Percentiles rank a stretch among this genome's conserved stretches.
Evolutionary conservation across 2,329 filamentous ascomycete genomes (phyloP).

Genomic region (Paecilomyces niveus): DNA sequence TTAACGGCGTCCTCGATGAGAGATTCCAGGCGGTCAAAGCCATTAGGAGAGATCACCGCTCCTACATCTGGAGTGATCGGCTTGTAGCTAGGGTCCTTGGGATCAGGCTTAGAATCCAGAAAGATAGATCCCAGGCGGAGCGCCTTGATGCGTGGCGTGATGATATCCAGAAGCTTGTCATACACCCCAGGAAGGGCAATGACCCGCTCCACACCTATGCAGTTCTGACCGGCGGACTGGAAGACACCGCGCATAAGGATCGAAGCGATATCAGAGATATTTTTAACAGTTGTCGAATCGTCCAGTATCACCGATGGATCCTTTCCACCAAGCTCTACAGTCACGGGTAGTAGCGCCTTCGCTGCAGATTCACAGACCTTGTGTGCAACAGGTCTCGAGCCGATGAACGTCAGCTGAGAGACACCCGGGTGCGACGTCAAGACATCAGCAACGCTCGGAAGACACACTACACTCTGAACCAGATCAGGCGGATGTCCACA

Average conservation of each 20-base stretch:
- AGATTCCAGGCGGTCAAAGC: conserved; percentile 67
- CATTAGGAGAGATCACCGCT: conserved; percentile 75
- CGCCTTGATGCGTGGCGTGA: conserved; percentile 65
- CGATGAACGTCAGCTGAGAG: conserved; percentile 91
- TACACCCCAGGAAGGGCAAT: conserved; percentile 74
- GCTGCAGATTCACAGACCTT: conserved; percentile 82
- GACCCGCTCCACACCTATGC: conserved; percentile 92
- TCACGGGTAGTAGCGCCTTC: conserved; percentile 76
- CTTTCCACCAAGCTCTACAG: conserved; percentile 90
- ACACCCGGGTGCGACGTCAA: conserved; percentile 80
- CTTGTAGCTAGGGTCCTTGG: conserved; percentile 9
- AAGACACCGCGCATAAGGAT: conserved; percentile 89
- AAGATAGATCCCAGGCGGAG: conserved; percentile 70
- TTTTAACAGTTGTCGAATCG: conserved; percentile 52
- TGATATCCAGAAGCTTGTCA: conserved; percentile 59
- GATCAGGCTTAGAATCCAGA: conserved; percentile 33
- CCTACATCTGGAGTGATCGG: conserved; percentile 60
- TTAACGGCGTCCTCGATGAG: conserved; percentile 71
- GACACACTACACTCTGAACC: conserved; percentile 79
- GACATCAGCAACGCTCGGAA: conserved; percentile 72
- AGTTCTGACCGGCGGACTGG: conserved; percentile 94
- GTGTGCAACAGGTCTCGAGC: conserved; percentile 77
- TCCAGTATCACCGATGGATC: conserved; percentile 87
- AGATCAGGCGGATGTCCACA: conserved; percentile 78
- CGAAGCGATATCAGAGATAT: conserved; percentile 65